Percentiles rank a stretch among this genome's conserved stretches.
These are phyloP conservation scores for Lentinula novae-zelandiae DNA, from an alignment of 1,284 basidiomycete genomes.

Conservation along the genomic window DNA sequence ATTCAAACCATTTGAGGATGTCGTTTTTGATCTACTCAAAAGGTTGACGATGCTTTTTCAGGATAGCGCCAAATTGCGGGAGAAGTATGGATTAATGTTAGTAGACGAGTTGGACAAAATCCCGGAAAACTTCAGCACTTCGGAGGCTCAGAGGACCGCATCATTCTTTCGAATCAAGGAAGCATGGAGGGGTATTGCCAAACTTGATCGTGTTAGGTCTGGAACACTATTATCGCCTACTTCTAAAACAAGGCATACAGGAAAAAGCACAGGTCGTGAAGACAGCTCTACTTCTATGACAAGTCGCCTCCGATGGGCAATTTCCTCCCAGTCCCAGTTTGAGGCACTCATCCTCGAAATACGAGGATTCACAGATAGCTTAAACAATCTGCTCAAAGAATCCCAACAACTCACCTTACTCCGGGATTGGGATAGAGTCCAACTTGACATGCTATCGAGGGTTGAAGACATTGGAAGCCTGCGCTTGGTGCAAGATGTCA, in stretches of 20 bases:
- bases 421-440: conserved; percentile 2
- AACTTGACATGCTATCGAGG: background rate
- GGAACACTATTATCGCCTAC: background rate
- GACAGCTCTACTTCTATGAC: background rate
- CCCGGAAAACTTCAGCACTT: background rate
- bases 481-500: background rate
- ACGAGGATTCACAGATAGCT: conserved; percentile 6
- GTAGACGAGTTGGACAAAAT: background rate
- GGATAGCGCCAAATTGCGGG: conserved; percentile 6
- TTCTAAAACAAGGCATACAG: background rate
- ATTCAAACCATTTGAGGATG: conserved; percentile 1
- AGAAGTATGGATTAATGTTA: conserved; percentile 5
- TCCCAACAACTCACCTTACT: conserved; percentile 1
- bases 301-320: conserved; percentile 9
- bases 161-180: background rate
- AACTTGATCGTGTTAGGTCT: background rate
- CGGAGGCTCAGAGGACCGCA: background rate
- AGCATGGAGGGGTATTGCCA: background rate
- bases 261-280: background rate
- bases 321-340: conserved; percentile 9
- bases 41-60: conserved; percentile 7
- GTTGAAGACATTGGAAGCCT: conserved; percentile 6
- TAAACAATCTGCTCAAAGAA: conserved; percentile 11
- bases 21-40: conserved; percentile 3
- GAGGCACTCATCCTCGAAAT: conserved; percentile 5